Evolutionary conservation across 2,329 filamentous ascomycete genomes (phyloP).

Genomic region (Penicillium sp.): DNA sequence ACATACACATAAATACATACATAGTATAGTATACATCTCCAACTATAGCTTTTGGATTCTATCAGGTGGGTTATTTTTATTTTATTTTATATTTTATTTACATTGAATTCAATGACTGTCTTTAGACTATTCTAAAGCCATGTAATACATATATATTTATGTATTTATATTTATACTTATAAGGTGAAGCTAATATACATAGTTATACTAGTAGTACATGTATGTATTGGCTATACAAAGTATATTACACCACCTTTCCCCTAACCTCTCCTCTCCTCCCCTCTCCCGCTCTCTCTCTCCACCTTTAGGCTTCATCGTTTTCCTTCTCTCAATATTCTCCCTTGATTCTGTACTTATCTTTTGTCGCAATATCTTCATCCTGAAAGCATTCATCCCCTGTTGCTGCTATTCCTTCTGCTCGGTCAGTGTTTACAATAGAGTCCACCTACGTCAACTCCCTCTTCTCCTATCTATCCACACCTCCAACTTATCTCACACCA

Average conservation of each 20-base stretch:
- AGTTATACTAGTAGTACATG: background rate
- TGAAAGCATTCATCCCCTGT: background rate
- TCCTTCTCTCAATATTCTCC: background rate
- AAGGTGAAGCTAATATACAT: too few species aligned
- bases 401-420: background rate
- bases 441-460: slow-evolving; percentile 9
- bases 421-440: slow-evolving; percentile 5
- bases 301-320: slow-evolving; percentile 6
- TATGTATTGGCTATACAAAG: background rate
- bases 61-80: too few species aligned
- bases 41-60: background rate
- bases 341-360: background rate
- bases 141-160: too few species aligned
- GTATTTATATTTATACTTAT: too few species aligned
- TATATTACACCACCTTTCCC: background rate
- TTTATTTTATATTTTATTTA: too few species aligned
- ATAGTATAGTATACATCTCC: background rate
- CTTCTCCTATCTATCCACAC: background rate
- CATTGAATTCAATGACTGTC: too few species aligned
- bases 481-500: background rate
- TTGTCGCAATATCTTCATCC: background rate
- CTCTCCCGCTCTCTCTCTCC: background rate
- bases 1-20: background rate
- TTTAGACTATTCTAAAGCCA: too few species aligned
- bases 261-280: background rate